These are phyloP conservation scores for Lyophyllum decastes DNA, from an alignment of 768 basidiomycete genomes.

Conservation along the genomic window DNA sequence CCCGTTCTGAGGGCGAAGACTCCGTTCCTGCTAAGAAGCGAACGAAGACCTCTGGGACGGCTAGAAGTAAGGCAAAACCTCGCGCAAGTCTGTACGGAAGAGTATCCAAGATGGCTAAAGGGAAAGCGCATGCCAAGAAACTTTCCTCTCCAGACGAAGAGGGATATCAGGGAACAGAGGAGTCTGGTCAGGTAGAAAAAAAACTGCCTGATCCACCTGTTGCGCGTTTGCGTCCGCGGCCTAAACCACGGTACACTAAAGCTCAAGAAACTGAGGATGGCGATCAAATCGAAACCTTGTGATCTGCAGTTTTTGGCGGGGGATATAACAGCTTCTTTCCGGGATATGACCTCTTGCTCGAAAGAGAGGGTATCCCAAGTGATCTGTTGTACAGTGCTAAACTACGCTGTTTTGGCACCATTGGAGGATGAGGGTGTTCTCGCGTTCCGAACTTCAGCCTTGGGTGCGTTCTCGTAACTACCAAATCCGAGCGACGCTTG, in stretches of 20 bases:
- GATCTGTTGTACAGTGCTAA: background rate
- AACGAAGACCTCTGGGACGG: constrained; percentile 14
- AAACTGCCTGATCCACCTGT: constrained; percentile 21
- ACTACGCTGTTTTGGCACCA: background rate
- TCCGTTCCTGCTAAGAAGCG: constrained; percentile 27
- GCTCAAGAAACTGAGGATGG: background rate
- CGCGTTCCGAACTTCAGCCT: constrained; percentile 27
- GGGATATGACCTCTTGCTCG: no score
- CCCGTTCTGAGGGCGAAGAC: constrained; percentile 21
- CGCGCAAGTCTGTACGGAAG: background rate
- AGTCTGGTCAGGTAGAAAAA: constrained; percentile 5
- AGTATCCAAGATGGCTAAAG: constrained; percentile 2
- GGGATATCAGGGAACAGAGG: constrained; percentile 5
- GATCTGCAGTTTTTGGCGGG: background rate
- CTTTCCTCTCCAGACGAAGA: constrained; percentile 1
- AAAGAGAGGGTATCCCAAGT: no score
- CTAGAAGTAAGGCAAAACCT: constrained; percentile 17
- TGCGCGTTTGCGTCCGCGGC: constrained; percentile 33
- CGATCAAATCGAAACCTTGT: background rate
- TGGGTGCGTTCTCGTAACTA: constrained; percentile 56
- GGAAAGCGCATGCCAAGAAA: background rate
- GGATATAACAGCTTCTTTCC: no score
- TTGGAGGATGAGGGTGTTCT: background rate
- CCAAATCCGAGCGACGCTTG: constrained; percentile 81
- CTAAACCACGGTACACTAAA: constrained; percentile 24